Evolutionary conservation across 306 rosid genomes (phyloP).

Genomic region (Gillenia trifoliata): DNA sequence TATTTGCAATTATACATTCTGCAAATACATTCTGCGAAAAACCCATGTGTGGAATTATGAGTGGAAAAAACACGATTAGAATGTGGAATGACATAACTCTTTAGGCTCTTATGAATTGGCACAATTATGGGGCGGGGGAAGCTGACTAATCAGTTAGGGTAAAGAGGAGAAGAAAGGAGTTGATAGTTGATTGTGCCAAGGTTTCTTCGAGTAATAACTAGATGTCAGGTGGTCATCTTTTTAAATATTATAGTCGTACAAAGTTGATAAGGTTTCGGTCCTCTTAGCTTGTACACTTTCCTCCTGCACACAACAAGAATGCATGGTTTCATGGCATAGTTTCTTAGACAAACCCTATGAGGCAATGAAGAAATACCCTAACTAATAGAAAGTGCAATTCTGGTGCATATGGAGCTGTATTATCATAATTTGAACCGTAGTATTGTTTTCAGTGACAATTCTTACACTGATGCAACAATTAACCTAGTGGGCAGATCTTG

Average conservation of each 20-base stretch:
- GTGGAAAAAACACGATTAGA: background rate
- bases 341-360: background rate
- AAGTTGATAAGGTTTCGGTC: background rate
- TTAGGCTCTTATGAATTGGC: background rate
- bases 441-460: background rate
- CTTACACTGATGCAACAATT: background rate
- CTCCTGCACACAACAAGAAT: background rate
- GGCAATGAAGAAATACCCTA: background rate
- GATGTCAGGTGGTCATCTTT: background rate
- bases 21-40: no score
- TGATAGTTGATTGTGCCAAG: constrained; percentile 5
- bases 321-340: background rate
- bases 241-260: background rate
- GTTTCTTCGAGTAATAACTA: background rate
- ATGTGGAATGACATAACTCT: background rate
- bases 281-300: background rate
- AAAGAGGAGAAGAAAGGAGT: background rate
- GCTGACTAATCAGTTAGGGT: background rate
- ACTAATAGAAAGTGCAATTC: background rate
- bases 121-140: background rate
- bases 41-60: background rate
- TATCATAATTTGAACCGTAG: background rate
- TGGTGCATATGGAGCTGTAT: background rate
- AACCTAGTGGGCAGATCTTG: background rate
- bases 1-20: background rate